These are phyloP conservation scores for Penicillium thymicola DNA, from an alignment of 2,329 filamentous ascomycete genomes.

Conservation along the genomic window DNA sequence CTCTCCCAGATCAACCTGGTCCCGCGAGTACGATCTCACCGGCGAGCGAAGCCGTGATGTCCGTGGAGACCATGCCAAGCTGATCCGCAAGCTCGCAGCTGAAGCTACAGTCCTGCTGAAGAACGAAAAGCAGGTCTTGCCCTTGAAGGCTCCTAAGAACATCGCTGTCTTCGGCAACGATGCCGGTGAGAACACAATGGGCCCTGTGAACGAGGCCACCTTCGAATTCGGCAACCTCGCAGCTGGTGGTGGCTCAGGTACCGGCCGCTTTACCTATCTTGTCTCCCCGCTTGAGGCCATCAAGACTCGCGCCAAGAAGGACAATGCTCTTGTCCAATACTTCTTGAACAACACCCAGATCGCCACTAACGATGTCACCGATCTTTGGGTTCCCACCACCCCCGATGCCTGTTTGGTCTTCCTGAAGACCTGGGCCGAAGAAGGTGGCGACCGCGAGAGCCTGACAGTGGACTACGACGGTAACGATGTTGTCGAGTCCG, in stretches of 20 bases:
- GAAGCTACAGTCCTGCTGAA: slow-evolving; percentile 71
- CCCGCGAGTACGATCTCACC: slow-evolving; percentile 16
- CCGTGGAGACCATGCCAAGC: slow-evolving; percentile 61
- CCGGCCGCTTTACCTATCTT: slow-evolving; percentile 24
- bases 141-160: slow-evolving; percentile 47
- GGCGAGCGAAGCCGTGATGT: slow-evolving; percentile 51
- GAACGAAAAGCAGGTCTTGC: slow-evolving; percentile 49
- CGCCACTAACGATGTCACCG: neutral
- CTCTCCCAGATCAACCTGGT: slow-evolving; percentile 12
- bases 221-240: slow-evolving; percentile 19
- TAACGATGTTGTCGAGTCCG: slow-evolving; percentile 75
- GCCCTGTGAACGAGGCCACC: slow-evolving; percentile 6
- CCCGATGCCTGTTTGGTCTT: slow-evolving; percentile 65
- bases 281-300: slow-evolving; percentile 30
- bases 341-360: slow-evolving; percentile 22
- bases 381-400: slow-evolving; percentile 21
- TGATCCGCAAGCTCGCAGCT: slow-evolving; percentile 71
- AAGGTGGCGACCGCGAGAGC: slow-evolving; percentile 64
- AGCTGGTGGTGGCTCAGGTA: slow-evolving; percentile 17
- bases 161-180: slow-evolving; percentile 53
- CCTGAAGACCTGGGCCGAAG: slow-evolving; percentile 74
- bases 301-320: slow-evolving; percentile 20
- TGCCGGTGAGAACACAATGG: slow-evolving; percentile 37
- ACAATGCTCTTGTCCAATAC: slow-evolving; percentile 23
- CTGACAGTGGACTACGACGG: slow-evolving; percentile 69